phyloP scores from a whole-genome alignment of 2,329 filamentous ascomycete genomes.

The Penicillium sp. region DNA sequence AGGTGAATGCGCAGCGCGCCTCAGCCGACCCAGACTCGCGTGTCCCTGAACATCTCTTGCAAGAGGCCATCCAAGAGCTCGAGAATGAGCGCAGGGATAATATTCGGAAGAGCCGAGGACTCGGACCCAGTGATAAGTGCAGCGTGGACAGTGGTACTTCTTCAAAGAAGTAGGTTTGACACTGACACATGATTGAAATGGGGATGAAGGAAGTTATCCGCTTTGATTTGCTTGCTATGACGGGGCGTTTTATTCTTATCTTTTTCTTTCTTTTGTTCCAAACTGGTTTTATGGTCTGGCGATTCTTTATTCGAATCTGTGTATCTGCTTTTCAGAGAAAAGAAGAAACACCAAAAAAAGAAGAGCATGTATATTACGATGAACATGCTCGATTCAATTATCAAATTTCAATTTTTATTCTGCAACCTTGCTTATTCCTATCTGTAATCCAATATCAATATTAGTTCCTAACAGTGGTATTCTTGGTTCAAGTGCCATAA shows the following conservation, averaged over 20 bases:
- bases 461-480: not conserved
- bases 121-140: not conserved
- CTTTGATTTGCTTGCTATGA: not conserved
- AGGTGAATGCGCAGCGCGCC: not conserved
- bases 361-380: not conserved
- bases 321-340: not conserved
- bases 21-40: not conserved
- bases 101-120: not conserved
- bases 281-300: not conserved
- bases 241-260: not conserved
- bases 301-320: not conserved
- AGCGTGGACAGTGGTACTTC: not conserved
- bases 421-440: not conserved
- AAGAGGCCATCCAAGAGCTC: slow-evolving; percentile 5
- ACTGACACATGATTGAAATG: not conserved
- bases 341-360: not conserved
- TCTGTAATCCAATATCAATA: not conserved
- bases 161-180: not conserved
- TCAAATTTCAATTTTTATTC: not conserved
- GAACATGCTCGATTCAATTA: not conserved
- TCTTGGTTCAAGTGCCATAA: not conserved
- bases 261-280: not conserved
- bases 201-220: not conserved
- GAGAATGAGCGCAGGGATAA: not conserved
- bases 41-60: not conserved